Evolutionary conservation across 2,329 filamentous ascomycete genomes (phyloP).

Genomic region (Botrytis aclada): DNA sequence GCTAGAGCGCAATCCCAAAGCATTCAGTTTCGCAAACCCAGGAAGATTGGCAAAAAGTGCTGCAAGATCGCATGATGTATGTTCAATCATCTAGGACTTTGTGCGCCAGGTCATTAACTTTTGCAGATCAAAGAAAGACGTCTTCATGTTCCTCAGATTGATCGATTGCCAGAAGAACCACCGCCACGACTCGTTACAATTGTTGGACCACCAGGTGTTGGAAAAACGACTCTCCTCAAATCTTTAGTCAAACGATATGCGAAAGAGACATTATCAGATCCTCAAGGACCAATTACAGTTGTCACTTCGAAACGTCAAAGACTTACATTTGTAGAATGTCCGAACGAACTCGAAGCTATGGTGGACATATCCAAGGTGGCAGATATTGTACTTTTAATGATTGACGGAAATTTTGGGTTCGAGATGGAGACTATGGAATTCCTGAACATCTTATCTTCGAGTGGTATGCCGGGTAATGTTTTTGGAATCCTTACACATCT

Average conservation of each 20-base stretch:
- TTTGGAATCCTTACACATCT: slow-evolving; percentile 96
- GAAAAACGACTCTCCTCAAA: slow-evolving; percentile 94
- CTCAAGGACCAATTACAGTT: slow-evolving; percentile 88
- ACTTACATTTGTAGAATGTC: slow-evolving; percentile 93
- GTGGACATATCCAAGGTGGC: slow-evolving; percentile 96
- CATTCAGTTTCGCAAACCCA: slow-evolving; percentile 40
- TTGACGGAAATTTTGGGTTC: slow-evolving; percentile 97
- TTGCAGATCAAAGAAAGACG: slow-evolving; percentile 86
- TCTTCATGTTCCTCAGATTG: slow-evolving; percentile 92
- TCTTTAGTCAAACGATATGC: slow-evolving; percentile 91
- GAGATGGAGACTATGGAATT: slow-evolving; percentile 99
- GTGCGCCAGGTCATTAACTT: slow-evolving; percentile 19
- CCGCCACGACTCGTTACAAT: slow-evolving; percentile 91
- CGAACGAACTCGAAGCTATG: slow-evolving; percentile 95
- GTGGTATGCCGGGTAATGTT: slow-evolving; percentile 97
- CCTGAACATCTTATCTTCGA: slow-evolving; percentile 85
- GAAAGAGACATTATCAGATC: slow-evolving; percentile 88
- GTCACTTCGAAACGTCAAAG: slow-evolving; percentile 95
- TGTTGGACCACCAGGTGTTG: slow-evolving; percentile 90
- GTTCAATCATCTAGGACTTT: slow-evolving; percentile 20
- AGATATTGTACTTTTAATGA: slow-evolving; percentile 96
- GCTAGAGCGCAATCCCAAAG: slow-evolving; percentile 39
- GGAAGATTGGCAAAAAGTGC: slow-evolving; percentile 41
- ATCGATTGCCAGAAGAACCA: slow-evolving; percentile 91
- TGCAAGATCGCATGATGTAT: slow-evolving; percentile 53